phyloP scores from a whole-genome alignment of 192 early-diverging fungal species.

The Coemansia sp. region DNA sequence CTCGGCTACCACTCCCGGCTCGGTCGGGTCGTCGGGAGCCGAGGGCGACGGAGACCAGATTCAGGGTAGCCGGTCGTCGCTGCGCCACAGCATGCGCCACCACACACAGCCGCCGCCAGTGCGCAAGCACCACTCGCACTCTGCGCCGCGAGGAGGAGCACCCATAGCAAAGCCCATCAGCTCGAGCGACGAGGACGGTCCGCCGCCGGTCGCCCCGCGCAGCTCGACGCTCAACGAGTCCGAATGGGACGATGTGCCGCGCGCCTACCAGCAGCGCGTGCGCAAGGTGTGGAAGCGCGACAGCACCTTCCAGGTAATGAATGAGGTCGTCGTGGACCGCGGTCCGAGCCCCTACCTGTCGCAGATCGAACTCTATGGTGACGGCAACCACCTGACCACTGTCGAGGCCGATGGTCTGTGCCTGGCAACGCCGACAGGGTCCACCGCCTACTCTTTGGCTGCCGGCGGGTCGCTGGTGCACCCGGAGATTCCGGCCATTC shows the following conservation, averaged over 20 bases:
- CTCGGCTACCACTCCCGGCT: constrained; percentile 4
- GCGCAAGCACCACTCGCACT: constrained; percentile 13
- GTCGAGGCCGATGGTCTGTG: constrained; percentile 97
- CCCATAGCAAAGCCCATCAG: not conserved
- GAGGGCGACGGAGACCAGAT: not conserved
- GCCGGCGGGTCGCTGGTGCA: constrained; percentile 96
- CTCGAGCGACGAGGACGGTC: not conserved
- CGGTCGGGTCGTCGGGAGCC: not conserved
- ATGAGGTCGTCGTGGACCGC: constrained; percentile 94
- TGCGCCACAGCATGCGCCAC: not conserved
- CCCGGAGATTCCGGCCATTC: constrained; percentile 90
- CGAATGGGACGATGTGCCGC: constrained; percentile 56
- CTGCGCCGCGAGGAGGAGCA: not conserved
- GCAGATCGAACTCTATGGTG: constrained; percentile 84
- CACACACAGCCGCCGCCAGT: not conserved
- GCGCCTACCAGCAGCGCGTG: constrained; percentile 57
- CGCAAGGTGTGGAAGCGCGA: constrained; percentile 57
- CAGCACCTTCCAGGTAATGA: constrained; percentile 88
- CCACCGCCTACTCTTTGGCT: constrained; percentile 86
- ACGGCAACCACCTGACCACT: constrained; percentile 88
- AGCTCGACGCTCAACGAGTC: constrained; percentile 19
- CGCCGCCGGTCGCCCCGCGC: not conserved
- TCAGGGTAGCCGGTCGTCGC: not conserved
- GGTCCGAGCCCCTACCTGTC: constrained; percentile 91
- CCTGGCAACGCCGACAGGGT: constrained; percentile 93